Base-by-base conservation (phyloP, 208 protist genomes). In the Vickermania ingenoplastis region DNA sequence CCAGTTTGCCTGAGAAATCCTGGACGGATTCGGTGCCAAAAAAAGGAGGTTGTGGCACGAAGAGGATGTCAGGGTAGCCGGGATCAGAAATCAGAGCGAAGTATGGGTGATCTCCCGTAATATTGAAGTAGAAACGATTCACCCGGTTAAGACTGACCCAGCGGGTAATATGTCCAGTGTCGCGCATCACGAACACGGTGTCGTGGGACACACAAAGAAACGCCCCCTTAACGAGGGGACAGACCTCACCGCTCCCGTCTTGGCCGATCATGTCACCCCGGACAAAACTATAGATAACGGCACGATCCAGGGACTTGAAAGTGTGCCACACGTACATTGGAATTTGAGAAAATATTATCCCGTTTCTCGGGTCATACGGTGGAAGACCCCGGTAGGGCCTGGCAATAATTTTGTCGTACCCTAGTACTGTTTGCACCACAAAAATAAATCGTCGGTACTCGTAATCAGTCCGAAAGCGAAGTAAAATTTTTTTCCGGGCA, bases 321-420 rank as follows among this genome's bases (percentile, higher is more conserved):
- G 66, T 83, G 70, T 86, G 69, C 65, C 69, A 89, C n/a, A 80
- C 65, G 41, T 72, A 71, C 67, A 89, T 79, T 21, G 82, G 82
- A 3, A 89, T 71, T 29, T 71, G 63, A 5, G 75, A 56, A 61
- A 86, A 85, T 41, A 77, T 71, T 52, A 89, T 59, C 24, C 79
- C 76, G 65, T 89, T 89, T 36, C 82, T 74, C 22, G 82, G 82
- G 64, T 89, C 82, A 63, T 83, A 86, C 27, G 82, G 82, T 0
- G 82, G 82, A 14, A 89, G 71, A 2, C 82, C 82, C 25, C 72
- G 67, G 51, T 79, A 80, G 27, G 82, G 82, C 4, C 82, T 74
- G 21, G 64, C 54, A 36, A 54, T 61, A 13, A 89, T 63, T 65
- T 81, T 83, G 64, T 89, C 82, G 61, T 83, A 89, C 26, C 82